Base-by-base conservation (phyloP, 139 green algal genomes). In the Chlamydomonas schloesseri region DNA sequence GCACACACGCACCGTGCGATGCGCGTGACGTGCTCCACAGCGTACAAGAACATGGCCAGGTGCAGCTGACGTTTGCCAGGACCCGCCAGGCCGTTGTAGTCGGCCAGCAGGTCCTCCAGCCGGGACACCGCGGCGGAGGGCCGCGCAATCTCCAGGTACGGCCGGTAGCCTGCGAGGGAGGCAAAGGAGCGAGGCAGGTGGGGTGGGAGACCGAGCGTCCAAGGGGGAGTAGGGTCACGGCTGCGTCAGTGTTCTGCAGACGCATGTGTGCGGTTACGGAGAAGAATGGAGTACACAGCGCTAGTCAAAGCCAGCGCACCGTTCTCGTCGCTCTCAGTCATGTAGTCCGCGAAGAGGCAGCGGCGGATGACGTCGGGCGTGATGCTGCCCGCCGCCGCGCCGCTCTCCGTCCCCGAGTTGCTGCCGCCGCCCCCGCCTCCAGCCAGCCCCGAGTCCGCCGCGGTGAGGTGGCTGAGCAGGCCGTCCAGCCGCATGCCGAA, bases 331-430 rank as follows among this genome's bases (percentile, higher is more conserved):
- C 37, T 46, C 28, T 92, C 84, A 0, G 72, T 58, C 73, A 93
- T 85, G 86, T 93, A 97, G 86, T 95, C 91, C 0, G 94, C 94
- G 83, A 96, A 97, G 75, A 97, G 94, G 67, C 89, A 94, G 47
- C 87, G 82, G 15, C 94, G 81, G 80, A 96, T 62, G 70, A 79
- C 70, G 53, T 68, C 88, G 36, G 84, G 92, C 76, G 20, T 88
- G 60, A 88, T 87, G 23, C 60, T 11, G 21, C 8, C 24, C 60
- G 21, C 14, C 57, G 17, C 60, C 60, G 21, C 23, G 60, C 24
- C 60, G 18, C 24, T 11, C 18, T 24, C 60, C 60, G 26, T 33
- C 0, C 69, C 73, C 8, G 20, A 42, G 13, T 10, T 33, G 67
- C 80, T 67, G 10, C 42, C 46, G 1, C 28, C 76, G 70, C 53